These are phyloP conservation scores for Thalassiosira exigua DNA, from an alignment of 352 stramenopile species.

Conservation along the genomic window DNA sequence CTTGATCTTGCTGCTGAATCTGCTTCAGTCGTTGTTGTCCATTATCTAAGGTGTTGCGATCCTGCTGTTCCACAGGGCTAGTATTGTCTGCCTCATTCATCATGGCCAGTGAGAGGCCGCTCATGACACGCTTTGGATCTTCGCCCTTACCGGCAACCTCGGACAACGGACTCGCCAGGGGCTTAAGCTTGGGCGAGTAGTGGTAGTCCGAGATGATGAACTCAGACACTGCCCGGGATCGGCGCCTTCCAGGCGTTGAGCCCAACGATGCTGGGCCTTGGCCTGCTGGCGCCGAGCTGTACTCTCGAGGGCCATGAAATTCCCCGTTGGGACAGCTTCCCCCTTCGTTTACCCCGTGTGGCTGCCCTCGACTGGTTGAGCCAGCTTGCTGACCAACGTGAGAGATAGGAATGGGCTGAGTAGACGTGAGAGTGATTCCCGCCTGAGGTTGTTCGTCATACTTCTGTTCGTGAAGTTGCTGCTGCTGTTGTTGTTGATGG, in stretches of 20 bases:
- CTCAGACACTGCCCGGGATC: conserved; percentile 46
- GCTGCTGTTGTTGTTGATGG: too few relatives aligned
- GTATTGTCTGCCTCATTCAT: conserved; percentile 45
- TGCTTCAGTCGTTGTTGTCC: neutral
- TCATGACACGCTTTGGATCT: conserved; percentile 49
- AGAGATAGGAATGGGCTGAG: conserved; percentile 25
- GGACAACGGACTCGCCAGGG: neutral
- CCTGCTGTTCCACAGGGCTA: neutral
- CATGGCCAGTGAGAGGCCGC: conserved; percentile 59
- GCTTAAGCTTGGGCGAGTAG: conserved; percentile 32
- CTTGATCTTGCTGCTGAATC: conserved; percentile 10
- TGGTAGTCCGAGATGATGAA: conserved; percentile 63
- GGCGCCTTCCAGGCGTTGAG: neutral
- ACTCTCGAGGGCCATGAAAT: too few relatives aligned
- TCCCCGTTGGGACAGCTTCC: too few relatives aligned
- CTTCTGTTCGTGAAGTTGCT: neutral
- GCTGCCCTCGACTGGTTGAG: too few relatives aligned
- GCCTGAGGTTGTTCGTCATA: neutral
- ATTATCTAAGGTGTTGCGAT: neutral
- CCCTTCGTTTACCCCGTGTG: too few relatives aligned
- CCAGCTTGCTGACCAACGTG: neutral
- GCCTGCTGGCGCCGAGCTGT: neutral
- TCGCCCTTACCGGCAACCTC: neutral
- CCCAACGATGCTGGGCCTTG: neutral
- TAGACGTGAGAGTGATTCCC: neutral